Conservation (phyloP, 177 flowering plant genomes). For the Vitis hybrid region DNA sequence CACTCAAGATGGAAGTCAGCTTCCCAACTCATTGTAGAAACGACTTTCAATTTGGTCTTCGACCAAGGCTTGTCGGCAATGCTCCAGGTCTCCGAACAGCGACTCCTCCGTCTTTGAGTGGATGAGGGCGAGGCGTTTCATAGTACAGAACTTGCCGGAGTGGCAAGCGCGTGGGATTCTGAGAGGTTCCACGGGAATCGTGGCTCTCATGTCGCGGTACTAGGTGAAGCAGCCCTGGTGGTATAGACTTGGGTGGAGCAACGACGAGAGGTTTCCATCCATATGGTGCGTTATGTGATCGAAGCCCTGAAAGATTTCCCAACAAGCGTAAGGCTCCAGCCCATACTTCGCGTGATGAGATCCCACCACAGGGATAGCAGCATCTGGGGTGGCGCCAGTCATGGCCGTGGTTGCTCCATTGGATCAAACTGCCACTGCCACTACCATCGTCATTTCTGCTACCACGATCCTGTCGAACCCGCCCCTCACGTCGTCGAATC, state of each 20-base stretch:
- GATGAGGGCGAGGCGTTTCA: constrained; percentile 68
- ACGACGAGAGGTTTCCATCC: constrained; percentile 86
- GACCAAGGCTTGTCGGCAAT: constrained; percentile 49
- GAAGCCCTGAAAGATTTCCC: constrained; percentile 83
- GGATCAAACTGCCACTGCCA: too few species aligned
- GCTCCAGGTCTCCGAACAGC: constrained; percentile 60
- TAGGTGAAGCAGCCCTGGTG: constrained; percentile 79
- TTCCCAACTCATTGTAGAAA: constrained; percentile 77
- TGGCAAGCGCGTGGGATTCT: constrained; percentile 78
- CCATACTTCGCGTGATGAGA: constrained; percentile 50
- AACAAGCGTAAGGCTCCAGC: constrained; percentile 73
- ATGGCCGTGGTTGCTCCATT: too few species aligned
- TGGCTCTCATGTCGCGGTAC: constrained; percentile 80
- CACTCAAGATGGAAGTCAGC: constrained; percentile 79
- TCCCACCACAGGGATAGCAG: constrained; percentile 22
- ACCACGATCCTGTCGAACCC: too few species aligned
- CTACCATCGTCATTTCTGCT: too few species aligned
- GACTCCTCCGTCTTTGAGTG: constrained; percentile 53
- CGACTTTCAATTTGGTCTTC: constrained; percentile 80
- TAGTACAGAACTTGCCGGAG: constrained; percentile 79
- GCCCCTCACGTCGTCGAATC: too few species aligned
- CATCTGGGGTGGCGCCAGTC: background rate
- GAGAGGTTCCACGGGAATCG: constrained; percentile 88
- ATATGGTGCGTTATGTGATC: constrained; percentile 95
- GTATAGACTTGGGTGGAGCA: constrained; percentile 77